Evolutionary conservation across 805 yeast genomes (phyloP).

Genomic region (Cyberlindnera saturnus): DNA sequence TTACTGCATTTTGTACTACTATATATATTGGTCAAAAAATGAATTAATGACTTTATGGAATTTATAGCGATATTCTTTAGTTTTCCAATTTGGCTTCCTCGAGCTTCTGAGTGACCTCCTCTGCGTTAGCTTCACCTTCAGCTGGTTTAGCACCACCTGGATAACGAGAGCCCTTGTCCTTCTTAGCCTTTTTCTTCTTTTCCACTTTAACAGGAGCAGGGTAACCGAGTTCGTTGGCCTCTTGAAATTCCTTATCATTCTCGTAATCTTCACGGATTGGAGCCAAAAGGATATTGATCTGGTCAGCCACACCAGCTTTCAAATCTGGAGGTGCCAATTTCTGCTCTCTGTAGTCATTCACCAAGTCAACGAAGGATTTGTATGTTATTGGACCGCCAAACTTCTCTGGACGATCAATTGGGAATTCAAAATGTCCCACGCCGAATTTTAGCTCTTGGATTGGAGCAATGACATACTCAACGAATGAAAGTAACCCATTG

Average conservation of each 20-base stretch:
- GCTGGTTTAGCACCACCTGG: constrained; percentile 53
- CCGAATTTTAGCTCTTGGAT: constrained; percentile 70
- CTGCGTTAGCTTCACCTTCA: constrained; percentile 20
- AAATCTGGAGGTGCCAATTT: constrained; percentile 89
- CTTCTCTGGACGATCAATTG: constrained; percentile 88
- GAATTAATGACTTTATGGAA: not conserved
- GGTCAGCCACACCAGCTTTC: constrained; percentile 85
- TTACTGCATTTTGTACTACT: not conserved
- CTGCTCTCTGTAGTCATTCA: constrained; percentile 65
- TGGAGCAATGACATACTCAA: constrained; percentile 81
- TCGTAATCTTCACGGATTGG: constrained; percentile 75
- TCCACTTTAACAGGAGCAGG: constrained; percentile 62
- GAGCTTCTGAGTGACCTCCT: constrained; percentile 32
- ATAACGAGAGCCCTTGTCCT: constrained; percentile 84
- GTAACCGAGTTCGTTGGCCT: constrained; percentile 73
- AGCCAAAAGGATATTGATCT: constrained; percentile 70
- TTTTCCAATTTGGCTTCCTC: constrained; percentile 33
- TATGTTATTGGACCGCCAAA: constrained; percentile 91
- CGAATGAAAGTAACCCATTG: constrained; percentile 83
- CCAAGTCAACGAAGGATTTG: constrained; percentile 59
- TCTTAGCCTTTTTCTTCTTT: constrained; percentile 68
- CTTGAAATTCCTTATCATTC: constrained; percentile 63
- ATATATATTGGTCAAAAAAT: not conserved
- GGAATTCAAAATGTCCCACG: constrained; percentile 54
- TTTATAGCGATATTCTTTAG: not conserved